Evolutionary conservation across 1,139 yeast species (phyloP).

Genomic region (Debaryomyces coudertii): DNA sequence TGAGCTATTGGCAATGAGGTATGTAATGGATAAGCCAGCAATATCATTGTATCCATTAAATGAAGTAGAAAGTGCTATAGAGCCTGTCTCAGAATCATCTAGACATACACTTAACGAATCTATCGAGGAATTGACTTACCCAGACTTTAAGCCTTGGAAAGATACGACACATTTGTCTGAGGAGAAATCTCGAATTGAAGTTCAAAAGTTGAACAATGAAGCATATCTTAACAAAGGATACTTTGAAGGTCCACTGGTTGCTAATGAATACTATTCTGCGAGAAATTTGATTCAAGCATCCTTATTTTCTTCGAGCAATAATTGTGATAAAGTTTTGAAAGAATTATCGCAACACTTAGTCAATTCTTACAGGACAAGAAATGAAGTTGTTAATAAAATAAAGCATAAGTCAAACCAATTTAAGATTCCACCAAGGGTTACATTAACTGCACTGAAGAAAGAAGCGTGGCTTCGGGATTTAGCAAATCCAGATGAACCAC

Average conservation of each 20-base stretch:
- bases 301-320: constrained; percentile 41
- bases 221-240: constrained; percentile 46
- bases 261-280: constrained; percentile 55
- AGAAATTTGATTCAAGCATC: constrained; percentile 53
- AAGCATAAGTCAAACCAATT: constrained; percentile 55
- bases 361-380: constrained; percentile 60
- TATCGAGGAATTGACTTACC: constrained; percentile 43
- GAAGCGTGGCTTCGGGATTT: constrained; percentile 85
- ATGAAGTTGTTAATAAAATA: constrained; percentile 69
- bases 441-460: constrained; percentile 81
- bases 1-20: constrained; percentile 41
- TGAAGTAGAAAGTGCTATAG: constrained; percentile 19
- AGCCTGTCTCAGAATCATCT: constrained; percentile 9
- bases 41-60: constrained; percentile 40
- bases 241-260: constrained; percentile 61
- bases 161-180: constrained; percentile 57
- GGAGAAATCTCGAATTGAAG: constrained; percentile 27
- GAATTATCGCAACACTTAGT: constrained; percentile 57
- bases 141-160: constrained; percentile 82
- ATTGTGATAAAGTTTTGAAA: constrained; percentile 40
- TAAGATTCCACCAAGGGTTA: constrained; percentile 84
- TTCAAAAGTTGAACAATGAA: constrained; percentile 33
- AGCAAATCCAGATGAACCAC: constrained; percentile 66
- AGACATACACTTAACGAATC: neutral
- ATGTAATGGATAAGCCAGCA: constrained; percentile 41